Conservation (phyloP, 2,329 filamentous ascomycete genomes). For the Hypoxylon sp. region DNA sequence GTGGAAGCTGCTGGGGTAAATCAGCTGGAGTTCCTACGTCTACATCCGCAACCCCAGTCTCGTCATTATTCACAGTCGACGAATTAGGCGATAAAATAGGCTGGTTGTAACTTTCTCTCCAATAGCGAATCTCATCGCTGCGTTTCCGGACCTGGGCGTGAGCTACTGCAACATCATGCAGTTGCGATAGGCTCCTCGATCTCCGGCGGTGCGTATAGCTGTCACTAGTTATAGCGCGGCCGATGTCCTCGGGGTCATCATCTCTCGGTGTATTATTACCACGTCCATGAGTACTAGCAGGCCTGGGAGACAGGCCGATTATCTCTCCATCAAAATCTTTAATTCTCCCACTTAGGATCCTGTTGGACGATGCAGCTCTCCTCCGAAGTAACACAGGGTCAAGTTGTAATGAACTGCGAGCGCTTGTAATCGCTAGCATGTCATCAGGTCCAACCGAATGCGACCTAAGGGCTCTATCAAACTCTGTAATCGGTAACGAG, state of each 20-base stretch:
- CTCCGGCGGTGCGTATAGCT: conserved; percentile 64
- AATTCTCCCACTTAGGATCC: conserved; percentile 56
- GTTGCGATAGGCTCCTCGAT: conserved; percentile 70
- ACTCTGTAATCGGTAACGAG: conserved; percentile 72
- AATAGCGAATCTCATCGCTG: conserved; percentile 74
- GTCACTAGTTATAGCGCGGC: conserved; percentile 72
- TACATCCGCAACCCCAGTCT: conserved; percentile 39
- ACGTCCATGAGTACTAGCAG: conserved; percentile 70
- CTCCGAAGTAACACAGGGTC: conserved; percentile 58
- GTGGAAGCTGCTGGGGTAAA: conserved; percentile 51
- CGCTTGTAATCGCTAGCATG: conserved; percentile 65
- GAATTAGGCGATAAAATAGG: conserved; percentile 66
- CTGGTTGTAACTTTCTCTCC: conserved; percentile 71
- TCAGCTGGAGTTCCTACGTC: conserved; percentile 54
- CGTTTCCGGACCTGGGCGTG: conserved; percentile 61
- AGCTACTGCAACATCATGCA: conserved; percentile 58
- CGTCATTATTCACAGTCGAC: conserved; percentile 59
- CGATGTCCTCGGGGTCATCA: conserved; percentile 68
- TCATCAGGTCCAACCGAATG: conserved; percentile 71
- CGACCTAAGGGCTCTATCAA: conserved; percentile 70
- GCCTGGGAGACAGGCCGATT: conserved; percentile 70
- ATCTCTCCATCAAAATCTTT: conserved; percentile 59
- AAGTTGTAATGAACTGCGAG: conserved; percentile 65
- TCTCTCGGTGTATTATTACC: conserved; percentile 55
- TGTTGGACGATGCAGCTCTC: conserved; percentile 60